Conservation (phyloP, 2,329 filamentous ascomycete species). For the Aspergillus ibericus region DNA sequence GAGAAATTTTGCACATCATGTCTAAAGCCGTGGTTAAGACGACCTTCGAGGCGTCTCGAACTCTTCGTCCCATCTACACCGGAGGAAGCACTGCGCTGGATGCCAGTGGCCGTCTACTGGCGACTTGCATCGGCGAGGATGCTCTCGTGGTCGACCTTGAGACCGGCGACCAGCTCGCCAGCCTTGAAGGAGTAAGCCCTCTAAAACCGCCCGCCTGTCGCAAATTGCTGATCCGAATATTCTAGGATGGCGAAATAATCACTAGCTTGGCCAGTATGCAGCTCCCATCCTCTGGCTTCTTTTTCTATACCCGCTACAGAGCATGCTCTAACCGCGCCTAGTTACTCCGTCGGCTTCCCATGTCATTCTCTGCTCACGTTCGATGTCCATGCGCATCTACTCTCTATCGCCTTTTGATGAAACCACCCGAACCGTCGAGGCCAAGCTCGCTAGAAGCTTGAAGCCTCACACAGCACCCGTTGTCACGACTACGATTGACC, state of each 20-base stretch:
- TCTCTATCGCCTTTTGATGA: slow-evolving; percentile 61
- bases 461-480: slow-evolving; percentile 92
- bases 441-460: slow-evolving; percentile 72
- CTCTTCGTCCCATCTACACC: slow-evolving; percentile 90
- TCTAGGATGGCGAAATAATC: slow-evolving; percentile 63
- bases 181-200: slow-evolving; percentile 76
- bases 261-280: slow-evolving; percentile 47
- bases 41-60: slow-evolving; percentile 80
- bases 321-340: slow-evolving; percentile 32
- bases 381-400: slow-evolving; percentile 94
- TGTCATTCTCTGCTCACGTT: slow-evolving; percentile 87
- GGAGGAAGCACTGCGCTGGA: slow-evolving; percentile 85
- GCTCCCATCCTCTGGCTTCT: not conserved
- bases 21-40: slow-evolving; percentile 68
- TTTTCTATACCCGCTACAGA: not conserved
- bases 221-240: slow-evolving; percentile 16
- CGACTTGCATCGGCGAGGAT: slow-evolving; percentile 89
- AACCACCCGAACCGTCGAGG: slow-evolving; percentile 59
- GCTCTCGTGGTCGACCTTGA: slow-evolving; percentile 81
- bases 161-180: slow-evolving; percentile 77
- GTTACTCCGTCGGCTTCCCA: slow-evolving; percentile 87
- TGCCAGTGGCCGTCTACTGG: slow-evolving; percentile 76
- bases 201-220: slow-evolving; percentile 15
- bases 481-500: slow-evolving; percentile 79
- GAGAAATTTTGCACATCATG: slow-evolving; percentile 25